Conservation (phyloP, 2,329 filamentous ascomycete genomes). For the Dactylellina parvicollis region DNA sequence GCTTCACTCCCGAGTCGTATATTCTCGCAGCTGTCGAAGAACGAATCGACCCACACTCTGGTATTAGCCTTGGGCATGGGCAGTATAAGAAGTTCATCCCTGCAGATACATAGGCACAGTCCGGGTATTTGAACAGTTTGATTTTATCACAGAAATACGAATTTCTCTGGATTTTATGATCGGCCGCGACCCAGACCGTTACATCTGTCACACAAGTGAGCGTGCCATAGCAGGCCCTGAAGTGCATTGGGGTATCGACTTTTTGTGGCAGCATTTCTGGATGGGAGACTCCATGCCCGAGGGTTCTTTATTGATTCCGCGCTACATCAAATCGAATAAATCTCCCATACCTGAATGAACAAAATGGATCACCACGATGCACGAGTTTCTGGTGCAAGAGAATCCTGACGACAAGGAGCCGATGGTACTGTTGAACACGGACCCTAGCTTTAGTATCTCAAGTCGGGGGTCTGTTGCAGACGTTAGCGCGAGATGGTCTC, state of each 20-base stretch:
- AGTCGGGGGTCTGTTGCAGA: too few species aligned
- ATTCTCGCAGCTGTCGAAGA: neutral
- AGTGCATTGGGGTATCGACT: neutral
- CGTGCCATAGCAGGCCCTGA: neutral
- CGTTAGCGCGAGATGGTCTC: too few species aligned
- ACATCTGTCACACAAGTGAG: neutral
- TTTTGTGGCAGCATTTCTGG: conserved; percentile 5
- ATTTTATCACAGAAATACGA: too few species aligned
- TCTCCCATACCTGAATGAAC: too few species aligned
- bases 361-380: too few species aligned
- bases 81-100: neutral
- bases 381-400: too few species aligned
- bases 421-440: too few species aligned
- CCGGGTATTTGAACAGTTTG: neutral
- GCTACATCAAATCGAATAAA: too few species aligned
- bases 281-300: conserved; percentile 10
- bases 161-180: neutral
- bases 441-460: too few species aligned
- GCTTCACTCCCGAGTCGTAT: neutral
- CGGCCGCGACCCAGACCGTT: neutral
- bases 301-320: conserved; percentile 10
- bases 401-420: too few species aligned
- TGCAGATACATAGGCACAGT: conserved; percentile 25
- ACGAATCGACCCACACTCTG: neutral
- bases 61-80: too few species aligned